A percentile compares a stretch with the other conserved stretches of the same genome.
Evolutionary conservation across 768 basidiomycete genomes (phyloP).

Genomic region (Tulasnella sp.): DNA sequence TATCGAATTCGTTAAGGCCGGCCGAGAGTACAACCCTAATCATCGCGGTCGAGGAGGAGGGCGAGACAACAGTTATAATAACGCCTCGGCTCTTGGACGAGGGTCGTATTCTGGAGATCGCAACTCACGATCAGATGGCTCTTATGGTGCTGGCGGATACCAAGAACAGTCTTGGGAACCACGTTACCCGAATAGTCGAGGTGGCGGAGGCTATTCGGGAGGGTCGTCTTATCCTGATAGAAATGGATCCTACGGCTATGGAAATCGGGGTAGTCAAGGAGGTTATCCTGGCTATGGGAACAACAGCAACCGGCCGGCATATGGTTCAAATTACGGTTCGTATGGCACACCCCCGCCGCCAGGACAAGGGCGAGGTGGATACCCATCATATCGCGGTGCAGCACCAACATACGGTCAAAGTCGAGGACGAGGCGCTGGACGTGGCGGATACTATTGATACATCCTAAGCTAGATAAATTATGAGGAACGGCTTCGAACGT

Average conservation of each 20-base stretch:
- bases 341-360: background rate
- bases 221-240: background rate
- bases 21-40: conserved; percentile 26
- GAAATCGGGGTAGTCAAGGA: conserved; percentile 1
- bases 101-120: conserved; percentile 5
- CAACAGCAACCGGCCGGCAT: background rate
- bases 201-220: conserved; percentile 3
- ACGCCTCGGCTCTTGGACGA: conserved; percentile 21
- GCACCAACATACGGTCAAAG: background rate
- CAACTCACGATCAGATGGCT: conserved; percentile 6
- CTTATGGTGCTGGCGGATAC: conserved; percentile 43
- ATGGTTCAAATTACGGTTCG: background rate
- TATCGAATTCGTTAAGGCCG: conserved; percentile 53
- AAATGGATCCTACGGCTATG: background rate
- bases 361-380: background rate
- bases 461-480: background rate
- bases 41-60: conserved; percentile 28
- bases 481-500: background rate
- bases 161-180: conserved; percentile 7
- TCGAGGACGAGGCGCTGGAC: conserved; percentile 26
- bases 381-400: background rate
- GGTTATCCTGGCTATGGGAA: conserved; percentile 22
- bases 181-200: background rate
- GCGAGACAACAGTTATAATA: conserved; percentile 9
- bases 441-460: conserved; percentile 27